Conservation (phyloP, 192 early-diverging fungal species). For the Linnemannia hyalina region DNA sequence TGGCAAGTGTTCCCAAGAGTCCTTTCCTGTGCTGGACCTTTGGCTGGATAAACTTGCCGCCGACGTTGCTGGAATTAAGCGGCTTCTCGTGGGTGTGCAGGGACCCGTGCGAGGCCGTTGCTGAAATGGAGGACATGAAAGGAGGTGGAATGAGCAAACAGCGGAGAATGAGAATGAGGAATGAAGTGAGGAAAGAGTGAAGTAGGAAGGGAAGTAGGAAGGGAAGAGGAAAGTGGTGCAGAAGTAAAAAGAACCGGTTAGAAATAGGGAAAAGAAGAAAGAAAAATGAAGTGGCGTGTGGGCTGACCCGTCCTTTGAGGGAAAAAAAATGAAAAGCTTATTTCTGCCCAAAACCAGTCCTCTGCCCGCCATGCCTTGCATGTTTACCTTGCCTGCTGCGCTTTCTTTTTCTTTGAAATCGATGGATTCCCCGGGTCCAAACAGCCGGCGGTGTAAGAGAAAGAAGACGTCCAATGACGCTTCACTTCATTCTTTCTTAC, state of each 20-base stretch:
- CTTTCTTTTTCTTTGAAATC: background rate
- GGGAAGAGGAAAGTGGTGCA: background rate
- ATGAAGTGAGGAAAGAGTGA: background rate
- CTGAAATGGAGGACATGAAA: conserved; percentile 16
- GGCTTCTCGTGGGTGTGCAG: background rate
- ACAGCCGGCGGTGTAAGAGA: background rate
- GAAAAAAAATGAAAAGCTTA: background rate
- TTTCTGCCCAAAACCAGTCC: background rate
- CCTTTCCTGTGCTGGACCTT: conserved; percentile 36
- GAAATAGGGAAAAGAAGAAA: background rate
- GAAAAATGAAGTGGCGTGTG: background rate
- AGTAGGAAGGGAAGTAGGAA: background rate
- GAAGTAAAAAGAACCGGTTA: background rate
- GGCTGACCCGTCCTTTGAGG: background rate
- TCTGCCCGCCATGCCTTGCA: no score
- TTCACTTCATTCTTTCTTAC: background rate
- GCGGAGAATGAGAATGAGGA: background rate
- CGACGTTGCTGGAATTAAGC: background rate
- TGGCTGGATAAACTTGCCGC: conserved; percentile 3
- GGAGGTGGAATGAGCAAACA: background rate
- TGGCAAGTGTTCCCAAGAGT: conserved; percentile 35
- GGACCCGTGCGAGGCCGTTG: conserved; percentile 4
- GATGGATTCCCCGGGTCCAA: background rate
- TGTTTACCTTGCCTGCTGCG: background rate
- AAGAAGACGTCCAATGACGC: background rate